phyloP scores from a whole-genome alignment of 257 asterid genomes.

The Petunia axillaris region DNA sequence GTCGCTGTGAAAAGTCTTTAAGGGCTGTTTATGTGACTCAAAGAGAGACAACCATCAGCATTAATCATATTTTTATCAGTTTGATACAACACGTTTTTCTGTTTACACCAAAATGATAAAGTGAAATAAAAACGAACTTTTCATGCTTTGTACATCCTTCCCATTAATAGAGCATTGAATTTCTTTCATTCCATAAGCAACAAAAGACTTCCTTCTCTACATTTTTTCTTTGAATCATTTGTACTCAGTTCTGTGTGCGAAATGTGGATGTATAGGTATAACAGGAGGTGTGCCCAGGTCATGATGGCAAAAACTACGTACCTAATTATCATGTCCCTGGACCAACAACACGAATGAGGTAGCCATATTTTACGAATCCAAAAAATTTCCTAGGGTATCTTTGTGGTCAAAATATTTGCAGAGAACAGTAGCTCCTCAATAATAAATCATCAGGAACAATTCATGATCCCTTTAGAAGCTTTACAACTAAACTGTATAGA shows the following conservation, averaged over 20 bases:
- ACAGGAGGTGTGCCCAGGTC: not conserved
- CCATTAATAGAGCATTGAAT: not conserved
- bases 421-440: not conserved
- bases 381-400: not conserved
- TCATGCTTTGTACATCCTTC: not conserved
- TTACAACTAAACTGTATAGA: not conserved
- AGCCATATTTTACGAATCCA: not conserved
- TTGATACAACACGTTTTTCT: not conserved
- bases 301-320: not conserved
- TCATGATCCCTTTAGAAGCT: not conserved
- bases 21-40: not conserved
- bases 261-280: not conserved
- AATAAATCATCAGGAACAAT: not conserved
- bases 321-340: not conserved
- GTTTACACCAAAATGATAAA: not conserved
- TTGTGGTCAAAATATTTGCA: conserved; percentile 6
- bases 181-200: not conserved
- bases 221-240: not conserved
- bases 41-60: not conserved
- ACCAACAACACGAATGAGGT: not conserved
- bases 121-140: not conserved
- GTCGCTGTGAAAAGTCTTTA: not conserved
- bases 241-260: not conserved
- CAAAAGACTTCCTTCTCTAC: not conserved
- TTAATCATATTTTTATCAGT: not conserved